Evolutionary conservation across 2,329 filamentous ascomycete species (phyloP).

Genomic region (Colletotrichum abscissum): DNA sequence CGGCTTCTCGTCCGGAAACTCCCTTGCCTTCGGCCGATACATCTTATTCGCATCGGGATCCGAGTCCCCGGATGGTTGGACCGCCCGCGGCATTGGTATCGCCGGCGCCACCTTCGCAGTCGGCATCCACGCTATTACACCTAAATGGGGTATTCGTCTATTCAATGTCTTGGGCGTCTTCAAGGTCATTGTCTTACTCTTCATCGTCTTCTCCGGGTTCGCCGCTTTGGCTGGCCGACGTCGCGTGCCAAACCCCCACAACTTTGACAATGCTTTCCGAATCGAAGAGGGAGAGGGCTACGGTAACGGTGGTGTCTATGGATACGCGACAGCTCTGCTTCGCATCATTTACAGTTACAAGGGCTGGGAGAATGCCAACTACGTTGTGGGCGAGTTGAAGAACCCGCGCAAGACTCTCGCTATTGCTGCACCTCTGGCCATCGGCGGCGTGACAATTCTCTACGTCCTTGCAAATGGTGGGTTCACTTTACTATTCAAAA

Average conservation of each 20-base stretch:
- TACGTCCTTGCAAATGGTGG: conserved; percentile 70
- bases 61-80: conserved; percentile 62
- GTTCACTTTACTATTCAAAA: not conserved
- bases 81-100: conserved; percentile 66
- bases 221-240: conserved; percentile 64
- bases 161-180: conserved; percentile 70
- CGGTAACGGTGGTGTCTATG: conserved; percentile 60
- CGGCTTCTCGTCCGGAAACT: conserved; percentile 69
- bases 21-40: conserved; percentile 69
- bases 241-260: conserved; percentile 61
- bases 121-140: conserved; percentile 61
- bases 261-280: conserved; percentile 67
- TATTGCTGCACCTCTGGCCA: conserved; percentile 67
- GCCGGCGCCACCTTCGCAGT: conserved; percentile 66
- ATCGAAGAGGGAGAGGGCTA: conserved; percentile 56
- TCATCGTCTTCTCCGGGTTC: conserved; percentile 72
- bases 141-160: conserved; percentile 69
- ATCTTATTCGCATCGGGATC: conserved; percentile 65
- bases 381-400: conserved; percentile 68
- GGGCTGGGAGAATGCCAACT: conserved; percentile 74
- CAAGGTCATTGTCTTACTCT: conserved; percentile 69
- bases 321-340: conserved; percentile 68
- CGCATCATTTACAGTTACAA: conserved; percentile 71
- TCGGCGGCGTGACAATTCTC: conserved; percentile 68
- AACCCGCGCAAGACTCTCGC: conserved; percentile 64